Conservation (phyloP, 169 alveolate genomes). For the Babesia caballi region DNA sequence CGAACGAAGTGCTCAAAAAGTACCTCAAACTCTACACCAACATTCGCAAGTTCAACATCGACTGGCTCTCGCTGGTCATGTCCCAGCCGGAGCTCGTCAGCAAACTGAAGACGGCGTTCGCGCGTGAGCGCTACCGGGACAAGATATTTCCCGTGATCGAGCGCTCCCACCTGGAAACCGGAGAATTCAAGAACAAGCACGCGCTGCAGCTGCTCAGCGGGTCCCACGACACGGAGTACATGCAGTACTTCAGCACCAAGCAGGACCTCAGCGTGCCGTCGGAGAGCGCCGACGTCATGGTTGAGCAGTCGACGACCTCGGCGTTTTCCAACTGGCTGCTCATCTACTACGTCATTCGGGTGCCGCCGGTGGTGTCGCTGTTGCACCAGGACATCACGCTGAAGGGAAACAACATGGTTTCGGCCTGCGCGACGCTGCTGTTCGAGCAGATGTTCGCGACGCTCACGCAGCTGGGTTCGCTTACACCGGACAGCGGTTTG, state of each 20-base stretch:
- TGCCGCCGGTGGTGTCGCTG: slow-evolving; percentile 59
- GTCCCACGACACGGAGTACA: background rate
- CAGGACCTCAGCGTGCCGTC: slow-evolving; percentile 45
- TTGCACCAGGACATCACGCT: slow-evolving; percentile 55
- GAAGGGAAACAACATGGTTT: slow-evolving; percentile 12
- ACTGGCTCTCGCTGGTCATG: slow-evolving; percentile 50
- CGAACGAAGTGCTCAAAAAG: slow-evolving; percentile 58
- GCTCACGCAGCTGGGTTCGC: too few relatives aligned
- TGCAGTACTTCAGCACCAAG: slow-evolving; percentile 16
- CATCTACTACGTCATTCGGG: slow-evolving; percentile 43
- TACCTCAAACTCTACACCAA: slow-evolving; percentile 48
- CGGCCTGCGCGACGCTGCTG: slow-evolving; percentile 24
- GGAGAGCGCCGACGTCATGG: slow-evolving; percentile 50
- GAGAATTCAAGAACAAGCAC: background rate
- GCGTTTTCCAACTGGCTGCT: slow-evolving; percentile 56
- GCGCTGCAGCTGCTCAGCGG: slow-evolving; percentile 11
- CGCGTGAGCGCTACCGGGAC: background rate
- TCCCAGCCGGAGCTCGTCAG: slow-evolving; percentile 41
- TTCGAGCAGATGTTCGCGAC: slow-evolving; percentile 64
- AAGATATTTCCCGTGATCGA: background rate
- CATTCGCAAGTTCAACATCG: slow-evolving; percentile 55
- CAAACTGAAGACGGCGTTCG: slow-evolving; percentile 11
- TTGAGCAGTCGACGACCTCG: slow-evolving; percentile 36
- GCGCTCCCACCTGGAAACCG: background rate
- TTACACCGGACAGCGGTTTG: too few relatives aligned